phyloP scores from a whole-genome alignment of 805 yeast species.

The Schizosaccharomyces japonicus region DNA sequence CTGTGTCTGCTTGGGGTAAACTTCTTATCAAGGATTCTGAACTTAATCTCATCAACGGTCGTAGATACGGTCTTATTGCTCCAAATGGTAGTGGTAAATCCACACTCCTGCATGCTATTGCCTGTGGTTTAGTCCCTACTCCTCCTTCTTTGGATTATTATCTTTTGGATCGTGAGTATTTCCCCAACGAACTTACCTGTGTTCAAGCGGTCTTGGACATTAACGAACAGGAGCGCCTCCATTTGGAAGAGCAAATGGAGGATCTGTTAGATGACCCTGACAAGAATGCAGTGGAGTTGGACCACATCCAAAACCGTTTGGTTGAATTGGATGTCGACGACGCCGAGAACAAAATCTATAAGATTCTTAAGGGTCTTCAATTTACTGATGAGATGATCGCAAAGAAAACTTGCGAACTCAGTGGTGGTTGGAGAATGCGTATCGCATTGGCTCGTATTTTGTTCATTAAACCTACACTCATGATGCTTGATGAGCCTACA shows the following conservation, averaged over 20 bases:
- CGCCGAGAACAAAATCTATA: constrained; percentile 87
- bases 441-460: constrained; percentile 94
- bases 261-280: constrained; percentile 20
- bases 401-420: constrained; percentile 94
- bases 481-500: constrained; percentile 92
- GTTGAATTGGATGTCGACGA: constrained; percentile 95
- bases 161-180: constrained; percentile 91
- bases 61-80: constrained; percentile 91
- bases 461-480: constrained; percentile 88
- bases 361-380: constrained; percentile 89
- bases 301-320: constrained; percentile 52
- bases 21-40: constrained; percentile 80
- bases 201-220: constrained; percentile 90
- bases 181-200: constrained; percentile 74
- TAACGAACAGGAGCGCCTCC: constrained; percentile 79
- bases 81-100: constrained; percentile 99
- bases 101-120: constrained; percentile 75
- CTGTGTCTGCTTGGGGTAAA: constrained; percentile 32
- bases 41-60: constrained; percentile 84
- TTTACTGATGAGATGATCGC: constrained; percentile 67
- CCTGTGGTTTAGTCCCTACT: constrained; percentile 87
- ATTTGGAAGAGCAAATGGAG: constrained; percentile 77
- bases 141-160: constrained; percentile 82
- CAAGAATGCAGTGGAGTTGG: constrained; percentile 74
- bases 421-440: constrained; percentile 99